Evolutionary conservation across 1,284 basidiomycete genomes (phyloP).

Genomic region (Rhodotorula sp.): DNA sequence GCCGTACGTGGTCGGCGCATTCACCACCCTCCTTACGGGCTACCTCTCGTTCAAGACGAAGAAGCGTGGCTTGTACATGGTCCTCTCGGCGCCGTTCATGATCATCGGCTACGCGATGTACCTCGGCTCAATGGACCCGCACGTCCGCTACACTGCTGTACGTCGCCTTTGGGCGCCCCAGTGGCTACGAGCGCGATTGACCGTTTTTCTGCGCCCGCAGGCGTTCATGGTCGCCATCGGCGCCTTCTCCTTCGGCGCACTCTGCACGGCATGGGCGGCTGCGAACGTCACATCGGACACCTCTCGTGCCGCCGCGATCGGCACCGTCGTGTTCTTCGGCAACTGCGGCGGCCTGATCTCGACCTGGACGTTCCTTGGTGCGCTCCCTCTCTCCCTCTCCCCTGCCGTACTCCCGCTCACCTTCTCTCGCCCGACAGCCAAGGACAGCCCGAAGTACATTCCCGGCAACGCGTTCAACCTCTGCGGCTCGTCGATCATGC

Average conservation of each 20-base stretch:
- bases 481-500: constrained; percentile 30
- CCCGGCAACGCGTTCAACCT: constrained; percentile 41
- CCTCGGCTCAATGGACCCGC: constrained; percentile 39
- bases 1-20: constrained; percentile 48
- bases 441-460: constrained; percentile 14
- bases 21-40: constrained; percentile 42
- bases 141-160: constrained; percentile 43
- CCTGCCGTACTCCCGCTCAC: not conserved
- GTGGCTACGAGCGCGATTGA: too few species aligned
- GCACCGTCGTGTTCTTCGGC: constrained; percentile 46
- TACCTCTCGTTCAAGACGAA: constrained; percentile 48
- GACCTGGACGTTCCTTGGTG: constrained; percentile 42
- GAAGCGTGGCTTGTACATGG: constrained; percentile 45
- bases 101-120: constrained; percentile 43
- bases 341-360: constrained; percentile 49
- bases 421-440: not conserved
- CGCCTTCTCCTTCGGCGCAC: constrained; percentile 48
- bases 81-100: constrained; percentile 47
- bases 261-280: constrained; percentile 37
- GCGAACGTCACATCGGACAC: constrained; percentile 49
- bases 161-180: too few species aligned
- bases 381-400: constrained; percentile 30
- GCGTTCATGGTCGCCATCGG: constrained; percentile 48
- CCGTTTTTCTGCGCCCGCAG: too few species aligned
- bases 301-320: constrained; percentile 46